Evolutionary conservation across 208 protist species (phyloP), one percentile per base, ranked within the genome.

Genomic region (Wallacemonas sp.): DNA sequence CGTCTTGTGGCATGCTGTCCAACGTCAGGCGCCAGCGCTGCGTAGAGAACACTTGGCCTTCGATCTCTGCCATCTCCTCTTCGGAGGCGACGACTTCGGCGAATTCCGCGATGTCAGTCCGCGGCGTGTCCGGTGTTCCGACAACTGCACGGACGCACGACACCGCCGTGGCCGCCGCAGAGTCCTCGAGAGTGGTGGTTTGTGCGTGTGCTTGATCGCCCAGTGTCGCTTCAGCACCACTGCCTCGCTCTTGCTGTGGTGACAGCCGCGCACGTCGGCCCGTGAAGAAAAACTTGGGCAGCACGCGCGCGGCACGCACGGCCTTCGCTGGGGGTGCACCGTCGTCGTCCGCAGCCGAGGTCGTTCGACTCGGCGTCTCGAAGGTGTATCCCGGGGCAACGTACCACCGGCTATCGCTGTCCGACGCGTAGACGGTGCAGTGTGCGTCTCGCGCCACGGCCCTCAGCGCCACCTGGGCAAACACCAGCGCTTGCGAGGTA

Each of bases 381-480:
- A 34, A 59, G 50, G 48, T 66, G 44, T 74, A 79, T 59, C 68
- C 24, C 52, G 67, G 67, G 21, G 66, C 72, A 1, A 79, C 59
- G 63, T 79, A 79, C 73, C 73, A 74, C 19, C 66, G 54, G 48
- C 65, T 32, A 10, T 4, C 10, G 26, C 45, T 53, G 4, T 6
- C 45, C 10, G 13, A 53, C 5, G 19, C 32, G 26, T 53, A 53
- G 13, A 53, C 45, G 10, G 5, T 3, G 45, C 45, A 53, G 36
- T 66, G 55, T 4, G 57, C 61, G 50, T 84, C 78, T 5, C 71
- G 69, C n/a, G 71, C 66, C 22, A 78, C 32, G 27, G 76, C 73
- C 32, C 62, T 76, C 54, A 85, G 72, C 57, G 68, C 75, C 48
- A 85, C 71, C 48, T 85, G 63, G 2, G 68, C 57, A 39, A 83